phyloP scores from a whole-genome alignment of 2,329 filamentous ascomycete species.

The Calonectria fujianensis region DNA sequence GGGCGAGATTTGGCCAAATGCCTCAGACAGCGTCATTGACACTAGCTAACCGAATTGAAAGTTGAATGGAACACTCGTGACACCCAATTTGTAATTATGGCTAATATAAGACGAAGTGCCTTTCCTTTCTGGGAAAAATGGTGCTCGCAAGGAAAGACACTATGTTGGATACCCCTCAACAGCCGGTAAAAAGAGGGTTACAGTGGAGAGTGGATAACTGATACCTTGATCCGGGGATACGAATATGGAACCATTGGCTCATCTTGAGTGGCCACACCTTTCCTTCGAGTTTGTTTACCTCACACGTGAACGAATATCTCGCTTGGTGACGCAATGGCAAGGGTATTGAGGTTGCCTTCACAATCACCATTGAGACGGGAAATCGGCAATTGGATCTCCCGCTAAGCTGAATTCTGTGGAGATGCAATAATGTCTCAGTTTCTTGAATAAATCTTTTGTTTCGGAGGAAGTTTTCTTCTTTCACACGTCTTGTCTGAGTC shows the following conservation, averaged over 20 bases:
- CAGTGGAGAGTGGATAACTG: not conserved
- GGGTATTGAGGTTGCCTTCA: constrained; percentile 2
- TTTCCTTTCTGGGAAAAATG: not conserved
- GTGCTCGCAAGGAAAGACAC: not conserved
- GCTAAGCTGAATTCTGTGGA: constrained; percentile 10
- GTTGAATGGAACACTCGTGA: not conserved
- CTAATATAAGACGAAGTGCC: accelerated
- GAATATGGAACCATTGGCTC: not conserved
- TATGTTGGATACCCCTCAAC: not conserved
- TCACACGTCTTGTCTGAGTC: not conserved
- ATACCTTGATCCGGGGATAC: not conserved
- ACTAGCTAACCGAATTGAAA: not conserved
- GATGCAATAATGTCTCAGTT: constrained; percentile 2
- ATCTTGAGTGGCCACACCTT: not conserved
- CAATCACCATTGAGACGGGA: not conserved
- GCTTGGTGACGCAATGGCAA: not conserved
- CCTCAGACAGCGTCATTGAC: not conserved
- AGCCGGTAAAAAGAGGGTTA: not conserved
- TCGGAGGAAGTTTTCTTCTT: too few species aligned
- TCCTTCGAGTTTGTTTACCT: too few species aligned
- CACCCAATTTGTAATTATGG: not conserved
- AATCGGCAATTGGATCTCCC: not conserved
- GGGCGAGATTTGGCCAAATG: not conserved
- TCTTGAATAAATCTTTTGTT: not conserved
- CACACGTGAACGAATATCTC: not conserved